Percentiles rank a stretch among this genome's conserved stretches.
phyloP scores from a whole-genome alignment of 306 rosid genomes.

The Ceratonia siliqua region DNA sequence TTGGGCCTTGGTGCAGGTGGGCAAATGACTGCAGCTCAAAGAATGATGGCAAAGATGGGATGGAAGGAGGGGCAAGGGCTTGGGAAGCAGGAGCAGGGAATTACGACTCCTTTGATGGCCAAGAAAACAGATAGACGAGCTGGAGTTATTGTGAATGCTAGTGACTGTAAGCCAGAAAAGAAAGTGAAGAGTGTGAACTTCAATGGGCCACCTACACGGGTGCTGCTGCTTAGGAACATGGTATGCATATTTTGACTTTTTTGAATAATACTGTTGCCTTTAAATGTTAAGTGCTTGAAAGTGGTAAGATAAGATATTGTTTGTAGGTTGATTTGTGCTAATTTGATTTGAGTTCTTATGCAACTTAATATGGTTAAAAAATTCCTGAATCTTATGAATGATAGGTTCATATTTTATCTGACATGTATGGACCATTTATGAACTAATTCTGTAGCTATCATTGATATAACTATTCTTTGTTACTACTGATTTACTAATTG shows the following conservation, averaged over 20 bases:
- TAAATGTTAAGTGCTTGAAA: neutral
- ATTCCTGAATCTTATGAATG: conserved; percentile 11
- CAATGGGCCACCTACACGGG: conserved; percentile 83
- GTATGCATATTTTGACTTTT: conserved; percentile 45
- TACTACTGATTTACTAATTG: neutral
- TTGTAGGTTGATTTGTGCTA: neutral
- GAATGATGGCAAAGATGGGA: conserved; percentile 99
- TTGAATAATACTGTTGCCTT: neutral
- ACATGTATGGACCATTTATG: neutral
- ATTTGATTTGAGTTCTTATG: conserved; percentile 9
- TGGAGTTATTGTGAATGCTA: conserved; percentile 95
- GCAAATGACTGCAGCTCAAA: conserved; percentile 98
- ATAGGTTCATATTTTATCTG: neutral
- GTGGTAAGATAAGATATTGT: neutral
- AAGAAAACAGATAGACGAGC: conserved; percentile 93
- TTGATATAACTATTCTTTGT: neutral
- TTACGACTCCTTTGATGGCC: conserved; percentile 96
- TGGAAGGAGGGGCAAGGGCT: conserved; percentile 99
- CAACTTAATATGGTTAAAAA: neutral
- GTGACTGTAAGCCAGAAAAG: conserved; percentile 72
- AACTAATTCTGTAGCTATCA: neutral
- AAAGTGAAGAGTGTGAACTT: conserved; percentile 78
- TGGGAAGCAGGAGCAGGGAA: conserved; percentile 97
- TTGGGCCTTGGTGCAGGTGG: conserved; percentile 96
- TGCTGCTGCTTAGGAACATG: conserved; percentile 88